Base-by-base conservation (phyloP, 2,329 filamentous ascomycete species). In the Diplodia seriata region DNA sequence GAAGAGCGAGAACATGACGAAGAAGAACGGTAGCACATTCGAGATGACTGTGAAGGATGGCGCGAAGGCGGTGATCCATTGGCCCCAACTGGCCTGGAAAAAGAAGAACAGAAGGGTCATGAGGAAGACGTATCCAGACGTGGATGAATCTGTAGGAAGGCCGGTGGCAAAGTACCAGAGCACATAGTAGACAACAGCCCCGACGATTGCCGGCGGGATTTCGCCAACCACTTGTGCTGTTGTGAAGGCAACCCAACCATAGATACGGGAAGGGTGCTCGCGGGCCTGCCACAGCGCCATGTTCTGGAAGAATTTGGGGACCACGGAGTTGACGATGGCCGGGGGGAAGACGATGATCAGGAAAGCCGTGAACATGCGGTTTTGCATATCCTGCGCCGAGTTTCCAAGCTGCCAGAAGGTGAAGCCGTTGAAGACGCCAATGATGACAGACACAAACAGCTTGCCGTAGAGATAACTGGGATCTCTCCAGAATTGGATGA, bases 1-100 rank as follows among this genome's bases (percentile, higher is more conserved):
- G 84, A 94, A 93, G 29, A 92, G 79, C 50, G 85, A 85, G 73
- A 91, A 89, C 82, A 92, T 89, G 76, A 93, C 88, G 80, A 94
- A 91, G 85, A 94, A 92, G 82, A 94, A 93, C 0, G 91, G 91
- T 5, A 93, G 81, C 15, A 77, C 77, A 74, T 94, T 93, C 53
- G 87, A 88, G 71, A 94, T 92, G 70, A 93, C 90, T 0, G 90
- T 92, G 79, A 93, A 93, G 50, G 84, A 89, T 0, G 91, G 91
- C 0, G 91, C 90, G 77, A 93, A 93, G 0, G 92, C 91, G 70
- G 89, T 91, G 72, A 95, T 92, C 91, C 91, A 94, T 76, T 93
- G 91, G 23, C 90, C 92, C 91, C 89, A 94, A 71, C 84, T 88
- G 38, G 85, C 86, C 76, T 89, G 86, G 83, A 93, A 94, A 8